Evolutionary conservation across 108 stramenopile genomes (phyloP).

Genomic region (Chaetoceros tenuissimus): DNA sequence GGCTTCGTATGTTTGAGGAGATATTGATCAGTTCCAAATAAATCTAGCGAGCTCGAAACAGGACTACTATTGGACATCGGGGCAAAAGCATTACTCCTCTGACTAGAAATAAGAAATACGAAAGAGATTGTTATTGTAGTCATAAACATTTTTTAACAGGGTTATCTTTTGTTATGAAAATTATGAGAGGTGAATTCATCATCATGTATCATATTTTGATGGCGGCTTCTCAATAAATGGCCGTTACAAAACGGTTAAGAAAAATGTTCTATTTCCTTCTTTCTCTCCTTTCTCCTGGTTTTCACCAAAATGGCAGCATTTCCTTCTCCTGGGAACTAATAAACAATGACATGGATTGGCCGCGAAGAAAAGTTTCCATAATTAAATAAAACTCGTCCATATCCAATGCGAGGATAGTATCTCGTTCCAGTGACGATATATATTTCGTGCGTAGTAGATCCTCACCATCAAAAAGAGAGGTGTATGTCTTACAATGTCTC

Average conservation of each 20-base stretch:
- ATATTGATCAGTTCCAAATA: too few species aligned
- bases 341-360: conserved; percentile 66
- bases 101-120: too few species aligned
- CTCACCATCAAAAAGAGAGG: conserved; percentile 23
- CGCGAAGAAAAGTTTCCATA: conserved; percentile 69
- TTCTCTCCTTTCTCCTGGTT: not conserved
- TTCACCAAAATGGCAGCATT: conserved; percentile 48
- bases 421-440: not conserved
- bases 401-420: conserved; percentile 32
- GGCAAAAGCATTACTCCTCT: too few species aligned
- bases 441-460: conserved; percentile 1
- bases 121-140: too few species aligned
- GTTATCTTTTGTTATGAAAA: too few species aligned
- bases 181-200: too few species aligned
- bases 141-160: too few species aligned
- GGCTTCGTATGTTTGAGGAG: too few species aligned
- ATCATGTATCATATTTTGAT: too few species aligned
- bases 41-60: too few species aligned
- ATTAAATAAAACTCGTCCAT: conserved; percentile 63
- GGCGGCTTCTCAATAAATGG: too few species aligned
- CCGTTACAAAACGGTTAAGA: not conserved
- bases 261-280: not conserved
- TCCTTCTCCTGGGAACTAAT: conserved; percentile 50
- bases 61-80: too few species aligned
- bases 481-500: conserved; percentile 24